phyloP scores from a whole-genome alignment of 2,329 filamentous ascomycete species.

The Didymellaceae sp. region DNA sequence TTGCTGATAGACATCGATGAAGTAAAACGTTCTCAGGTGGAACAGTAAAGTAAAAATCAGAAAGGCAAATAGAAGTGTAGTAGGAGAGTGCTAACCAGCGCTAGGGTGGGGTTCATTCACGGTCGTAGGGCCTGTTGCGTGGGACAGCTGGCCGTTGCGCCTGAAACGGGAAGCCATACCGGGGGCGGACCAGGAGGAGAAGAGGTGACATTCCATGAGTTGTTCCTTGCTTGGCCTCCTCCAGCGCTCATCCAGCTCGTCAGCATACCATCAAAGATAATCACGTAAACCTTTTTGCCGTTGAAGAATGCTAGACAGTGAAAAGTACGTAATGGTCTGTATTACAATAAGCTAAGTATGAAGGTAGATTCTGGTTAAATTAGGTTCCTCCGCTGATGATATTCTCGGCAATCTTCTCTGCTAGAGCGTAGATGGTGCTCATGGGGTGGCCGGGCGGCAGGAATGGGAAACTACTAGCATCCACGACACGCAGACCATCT shows the following conservation, averaged over 20 bases:
- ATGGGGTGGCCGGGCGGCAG: constrained; percentile 47
- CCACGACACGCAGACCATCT: constrained; percentile 41
- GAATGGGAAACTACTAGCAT: constrained; percentile 42
- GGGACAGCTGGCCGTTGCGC: too few species aligned
- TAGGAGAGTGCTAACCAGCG: too few species aligned
- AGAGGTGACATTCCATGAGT: too few species aligned
- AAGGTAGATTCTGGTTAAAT: neutral
- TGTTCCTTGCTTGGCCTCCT: too few species aligned
- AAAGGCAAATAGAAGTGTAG: too few species aligned
- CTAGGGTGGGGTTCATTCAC: too few species aligned
- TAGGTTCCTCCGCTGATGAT: neutral
- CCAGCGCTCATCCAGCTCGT: neutral
- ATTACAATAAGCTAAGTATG: neutral
- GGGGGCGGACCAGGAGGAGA: too few species aligned
- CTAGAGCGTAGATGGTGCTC: constrained; percentile 30
- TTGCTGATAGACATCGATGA: too few species aligned
- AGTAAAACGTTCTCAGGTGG: too few species aligned
- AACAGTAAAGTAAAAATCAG: too few species aligned
- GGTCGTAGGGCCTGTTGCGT: too few species aligned
- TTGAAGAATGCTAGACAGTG: neutral
- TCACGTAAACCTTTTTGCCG: neutral
- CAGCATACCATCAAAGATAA: neutral
- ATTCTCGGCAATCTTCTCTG: constrained; percentile 37
- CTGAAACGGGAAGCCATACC: too few species aligned
- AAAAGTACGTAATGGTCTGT: neutral